A percentile compares a stretch with the other conserved stretches of the same genome.
Evolutionary conservation across 768 basidiomycete species (phyloP).

Genomic region (Mycena metata): DNA sequence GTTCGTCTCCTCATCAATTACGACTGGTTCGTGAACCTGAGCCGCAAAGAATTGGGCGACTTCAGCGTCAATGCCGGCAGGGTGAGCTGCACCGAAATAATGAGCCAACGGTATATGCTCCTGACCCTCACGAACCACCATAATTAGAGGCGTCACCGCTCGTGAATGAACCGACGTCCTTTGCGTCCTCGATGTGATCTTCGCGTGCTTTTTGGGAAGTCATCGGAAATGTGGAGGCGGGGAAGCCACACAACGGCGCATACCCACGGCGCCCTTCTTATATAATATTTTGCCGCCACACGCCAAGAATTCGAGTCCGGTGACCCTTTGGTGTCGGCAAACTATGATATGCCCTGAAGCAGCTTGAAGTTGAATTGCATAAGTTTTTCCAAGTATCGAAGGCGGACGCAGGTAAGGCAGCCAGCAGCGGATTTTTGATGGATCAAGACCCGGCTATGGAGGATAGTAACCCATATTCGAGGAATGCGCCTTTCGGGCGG

Average conservation of each 20-base stretch:
- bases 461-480: too few species aligned
- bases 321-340: slow-evolving; percentile 8
- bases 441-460: too few species aligned
- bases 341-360: too few species aligned
- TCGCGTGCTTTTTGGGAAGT: slow-evolving; percentile 16
- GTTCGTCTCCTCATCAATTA: slow-evolving; percentile 60
- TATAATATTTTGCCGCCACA: background rate
- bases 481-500: too few species aligned
- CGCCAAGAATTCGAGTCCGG: slow-evolving; percentile 15
- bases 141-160: slow-evolving; percentile 45
- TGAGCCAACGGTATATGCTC: slow-evolving; percentile 5
- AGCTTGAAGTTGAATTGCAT: background rate
- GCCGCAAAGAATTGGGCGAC: slow-evolving; percentile 59
- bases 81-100: slow-evolving; percentile 31
- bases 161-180: slow-evolving; percentile 51
- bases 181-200: slow-evolving; percentile 40
- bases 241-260: slow-evolving; percentile 11
- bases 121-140: slow-evolving; percentile 22
- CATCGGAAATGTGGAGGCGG: slow-evolving; percentile 17
- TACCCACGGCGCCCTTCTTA: slow-evolving; percentile 9
- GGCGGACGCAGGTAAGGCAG: background rate
- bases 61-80: slow-evolving; percentile 58
- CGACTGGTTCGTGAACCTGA: slow-evolving; percentile 41
- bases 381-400: background rate
- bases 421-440: background rate